Evolutionary conservation across 805 yeast genomes (phyloP).

Genomic region (Zygoascus ofunaensis): DNA sequence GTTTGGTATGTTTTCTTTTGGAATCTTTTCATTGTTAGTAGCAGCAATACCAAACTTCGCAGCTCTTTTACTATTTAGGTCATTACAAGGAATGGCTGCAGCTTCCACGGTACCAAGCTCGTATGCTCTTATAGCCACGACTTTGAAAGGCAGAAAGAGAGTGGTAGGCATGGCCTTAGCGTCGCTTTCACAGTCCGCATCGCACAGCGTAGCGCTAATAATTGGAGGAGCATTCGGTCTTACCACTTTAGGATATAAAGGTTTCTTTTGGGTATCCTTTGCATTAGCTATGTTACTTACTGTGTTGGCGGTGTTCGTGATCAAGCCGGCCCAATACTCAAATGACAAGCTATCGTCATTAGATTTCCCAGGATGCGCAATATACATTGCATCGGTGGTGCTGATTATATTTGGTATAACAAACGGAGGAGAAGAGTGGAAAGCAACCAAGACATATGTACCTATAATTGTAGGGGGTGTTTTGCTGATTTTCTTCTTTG

Average conservation of each 20-base stretch:
- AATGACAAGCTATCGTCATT: neutral
- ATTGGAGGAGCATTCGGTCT: neutral
- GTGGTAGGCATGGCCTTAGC: neutral
- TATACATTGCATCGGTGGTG: neutral
- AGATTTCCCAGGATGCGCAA: neutral
- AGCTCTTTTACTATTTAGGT: neutral
- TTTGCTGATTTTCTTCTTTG: conserved; percentile 22
- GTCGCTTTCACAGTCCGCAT: neutral
- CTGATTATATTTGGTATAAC: neutral
- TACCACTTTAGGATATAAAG: neutral
- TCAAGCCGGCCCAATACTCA: neutral
- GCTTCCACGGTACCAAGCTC: conserved; percentile 1
- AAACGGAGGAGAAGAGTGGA: neutral
- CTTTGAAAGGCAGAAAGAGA: neutral
- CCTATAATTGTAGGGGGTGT: neutral
- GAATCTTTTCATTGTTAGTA: conserved; percentile 22
- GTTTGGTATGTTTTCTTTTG: conserved; percentile 20
- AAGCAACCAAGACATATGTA: neutral
- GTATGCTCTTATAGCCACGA: neutral
- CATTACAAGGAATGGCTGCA: conserved; percentile 2
- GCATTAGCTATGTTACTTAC: neutral
- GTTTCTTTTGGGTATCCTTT: neutral
- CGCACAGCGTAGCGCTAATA: neutral
- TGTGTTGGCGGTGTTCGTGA: neutral
- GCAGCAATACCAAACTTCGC: neutral